Evolutionary conservation across 306 rosid species (phyloP).

Genomic region (Quercus robur): DNA sequence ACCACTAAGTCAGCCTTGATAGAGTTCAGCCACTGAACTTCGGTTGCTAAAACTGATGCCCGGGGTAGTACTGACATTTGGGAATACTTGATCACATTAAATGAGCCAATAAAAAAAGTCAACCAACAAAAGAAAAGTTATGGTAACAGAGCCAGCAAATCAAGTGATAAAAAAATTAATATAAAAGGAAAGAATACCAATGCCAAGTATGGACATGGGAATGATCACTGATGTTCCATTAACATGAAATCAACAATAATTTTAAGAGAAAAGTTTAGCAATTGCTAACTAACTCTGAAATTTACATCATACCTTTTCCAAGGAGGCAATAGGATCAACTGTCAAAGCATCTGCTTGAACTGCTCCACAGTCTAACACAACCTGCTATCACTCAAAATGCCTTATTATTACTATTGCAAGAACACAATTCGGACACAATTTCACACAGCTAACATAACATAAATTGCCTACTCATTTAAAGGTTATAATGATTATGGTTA

Average conservation of each 20-base stretch:
- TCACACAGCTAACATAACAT: too few species aligned
- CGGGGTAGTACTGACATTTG: conserved; percentile 57
- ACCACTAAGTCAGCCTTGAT: conserved; percentile 96
- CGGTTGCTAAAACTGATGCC: conserved; percentile 57
- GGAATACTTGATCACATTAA: neutral
- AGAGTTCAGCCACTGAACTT: conserved; percentile 82
- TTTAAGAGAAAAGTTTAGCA: too few species aligned
- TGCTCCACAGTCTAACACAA: conserved; percentile 91
- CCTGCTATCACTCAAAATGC: conserved; percentile 32
- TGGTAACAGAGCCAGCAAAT: neutral
- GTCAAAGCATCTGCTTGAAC: conserved; percentile 98
- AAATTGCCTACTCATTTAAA: too few species aligned
- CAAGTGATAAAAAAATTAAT: neutral
- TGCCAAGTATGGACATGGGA: neutral
- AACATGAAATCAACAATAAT: neutral
- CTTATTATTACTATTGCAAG: too few species aligned
- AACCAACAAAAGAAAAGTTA: neutral
- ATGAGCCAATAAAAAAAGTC: neutral
- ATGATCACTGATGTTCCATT: neutral
- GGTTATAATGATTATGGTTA: too few species aligned
- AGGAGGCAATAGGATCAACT: neutral
- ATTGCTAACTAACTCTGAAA: too few species aligned
- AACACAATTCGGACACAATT: neutral
- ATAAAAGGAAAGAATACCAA: neutral
- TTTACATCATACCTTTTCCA: conserved; percentile 17